Evolutionary conservation across 2,329 filamentous ascomycete genomes (phyloP).

Genomic region (Beauveria bassiana): DNA sequence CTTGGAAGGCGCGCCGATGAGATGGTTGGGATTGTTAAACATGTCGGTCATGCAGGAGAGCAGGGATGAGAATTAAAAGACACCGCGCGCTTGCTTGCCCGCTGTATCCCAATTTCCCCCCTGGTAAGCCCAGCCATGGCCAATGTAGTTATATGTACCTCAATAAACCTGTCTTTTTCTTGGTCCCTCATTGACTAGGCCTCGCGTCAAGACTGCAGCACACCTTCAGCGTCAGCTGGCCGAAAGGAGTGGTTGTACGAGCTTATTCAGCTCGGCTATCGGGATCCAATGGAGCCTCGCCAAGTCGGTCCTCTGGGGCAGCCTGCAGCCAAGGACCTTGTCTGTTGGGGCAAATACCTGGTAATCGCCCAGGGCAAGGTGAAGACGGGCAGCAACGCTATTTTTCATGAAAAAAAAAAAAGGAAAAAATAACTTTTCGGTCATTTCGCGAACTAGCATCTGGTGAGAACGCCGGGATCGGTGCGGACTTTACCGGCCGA

Average conservation of each 20-base stretch:
- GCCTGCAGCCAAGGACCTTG: not conserved
- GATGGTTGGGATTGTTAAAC: too few species aligned
- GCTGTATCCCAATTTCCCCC: too few species aligned
- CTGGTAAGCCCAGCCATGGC: too few species aligned
- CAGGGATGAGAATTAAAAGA: too few species aligned
- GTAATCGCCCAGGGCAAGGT: not conserved
- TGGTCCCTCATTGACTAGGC: too few species aligned
- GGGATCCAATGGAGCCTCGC: slow-evolving; percentile 4
- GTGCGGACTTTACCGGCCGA: not conserved
- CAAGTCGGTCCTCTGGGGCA: not conserved
- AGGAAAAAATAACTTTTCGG: too few species aligned
- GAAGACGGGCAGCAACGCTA: not conserved
- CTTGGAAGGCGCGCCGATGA: too few species aligned
- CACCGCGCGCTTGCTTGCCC: too few species aligned
- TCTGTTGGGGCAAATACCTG: slow-evolving; percentile 3
- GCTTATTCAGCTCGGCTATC: slow-evolving; percentile 9
- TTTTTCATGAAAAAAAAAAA: too few species aligned
- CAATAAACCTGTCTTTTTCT: too few species aligned
- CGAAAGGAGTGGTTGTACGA: slow-evolving; percentile 4
- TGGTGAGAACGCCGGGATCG: not conserved
- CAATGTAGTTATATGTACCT: too few species aligned
- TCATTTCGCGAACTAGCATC: not conserved
- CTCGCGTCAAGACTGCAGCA: not conserved
- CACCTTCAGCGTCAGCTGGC: not conserved
- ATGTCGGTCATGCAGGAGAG: too few species aligned